Conservation (phyloP, 164 flowering plant genomes). For the Magnolia officinalis region DNA sequence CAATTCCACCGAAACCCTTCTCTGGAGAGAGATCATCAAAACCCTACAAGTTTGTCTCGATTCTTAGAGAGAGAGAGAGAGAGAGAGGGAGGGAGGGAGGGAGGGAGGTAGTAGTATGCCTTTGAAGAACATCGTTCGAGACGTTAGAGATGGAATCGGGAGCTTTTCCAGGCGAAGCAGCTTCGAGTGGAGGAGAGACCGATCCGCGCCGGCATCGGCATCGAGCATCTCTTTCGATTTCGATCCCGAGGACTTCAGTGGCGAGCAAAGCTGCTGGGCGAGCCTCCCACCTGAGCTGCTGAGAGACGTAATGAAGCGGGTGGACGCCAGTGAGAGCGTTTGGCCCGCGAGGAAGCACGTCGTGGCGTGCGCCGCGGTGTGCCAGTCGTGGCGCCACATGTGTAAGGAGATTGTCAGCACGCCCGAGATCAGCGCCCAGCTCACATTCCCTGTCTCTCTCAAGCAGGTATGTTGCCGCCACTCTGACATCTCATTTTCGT, state of each 20-base stretch:
- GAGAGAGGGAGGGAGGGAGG: neutral
- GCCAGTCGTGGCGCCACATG: slow-evolving; percentile 69
- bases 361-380: slow-evolving; percentile 65
- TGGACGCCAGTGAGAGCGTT: slow-evolving; percentile 64
- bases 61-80: neutral
- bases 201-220: slow-evolving; percentile 1
- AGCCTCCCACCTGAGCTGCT: slow-evolving; percentile 68
- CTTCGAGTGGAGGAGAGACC: slow-evolving; percentile 6
- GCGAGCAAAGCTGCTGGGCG: slow-evolving; percentile 44
- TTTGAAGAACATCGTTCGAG: slow-evolving; percentile 14
- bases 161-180: slow-evolving; percentile 17
- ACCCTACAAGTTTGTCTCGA: neutral
- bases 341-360: slow-evolving; percentile 70
- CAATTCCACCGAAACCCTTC: neutral
- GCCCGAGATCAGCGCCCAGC: slow-evolving; percentile 66
- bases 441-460: slow-evolving; percentile 74
- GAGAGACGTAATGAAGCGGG: slow-evolving; percentile 59
- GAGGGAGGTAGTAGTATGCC: slow-evolving; percentile 6
- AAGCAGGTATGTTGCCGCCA: slow-evolving; percentile 51
- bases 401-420: slow-evolving; percentile 59
- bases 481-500: neutral
- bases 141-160: slow-evolving; percentile 18
- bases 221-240: neutral
- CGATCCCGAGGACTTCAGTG: neutral
- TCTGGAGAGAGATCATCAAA: neutral